These are phyloP conservation scores for Oryza nivara DNA, from an alignment of 176 grass and related monocot species.

Conservation along the genomic window DNA sequence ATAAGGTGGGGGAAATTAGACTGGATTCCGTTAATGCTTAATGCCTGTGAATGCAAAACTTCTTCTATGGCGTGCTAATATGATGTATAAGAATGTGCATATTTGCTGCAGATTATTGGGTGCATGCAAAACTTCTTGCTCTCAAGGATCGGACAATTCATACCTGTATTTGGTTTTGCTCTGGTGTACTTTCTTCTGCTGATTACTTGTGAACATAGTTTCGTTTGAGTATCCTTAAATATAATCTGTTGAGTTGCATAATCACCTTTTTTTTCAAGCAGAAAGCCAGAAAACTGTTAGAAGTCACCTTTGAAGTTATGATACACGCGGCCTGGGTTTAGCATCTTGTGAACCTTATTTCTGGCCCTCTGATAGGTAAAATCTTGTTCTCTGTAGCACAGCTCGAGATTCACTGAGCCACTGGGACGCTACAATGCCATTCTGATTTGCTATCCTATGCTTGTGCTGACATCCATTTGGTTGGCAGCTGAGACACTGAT, in stretches of 20 bases:
- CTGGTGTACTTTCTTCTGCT: background rate
- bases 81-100: background rate
- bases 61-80: background rate
- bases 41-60: background rate
- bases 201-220: background rate
- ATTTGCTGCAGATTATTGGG: background rate
- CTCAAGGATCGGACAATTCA: background rate
- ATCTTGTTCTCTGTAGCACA: background rate
- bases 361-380: background rate
- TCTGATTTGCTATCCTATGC: background rate
- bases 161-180: slow-evolving; percentile 10
- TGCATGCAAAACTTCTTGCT: background rate
- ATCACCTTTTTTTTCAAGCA: slow-evolving; percentile 14
- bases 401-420: background rate
- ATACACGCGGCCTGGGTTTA: background rate
- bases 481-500: background rate
- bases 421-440: background rate
- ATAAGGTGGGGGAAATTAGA: background rate
- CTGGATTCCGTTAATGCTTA: background rate
- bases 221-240: background rate
- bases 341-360: background rate
- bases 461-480: background rate
- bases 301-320: background rate
- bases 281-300: background rate
- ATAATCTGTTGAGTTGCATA: background rate